Base-by-base conservation (phyloP, 371 early-diverging fungal species). In the Mortierella sp. region DNA sequence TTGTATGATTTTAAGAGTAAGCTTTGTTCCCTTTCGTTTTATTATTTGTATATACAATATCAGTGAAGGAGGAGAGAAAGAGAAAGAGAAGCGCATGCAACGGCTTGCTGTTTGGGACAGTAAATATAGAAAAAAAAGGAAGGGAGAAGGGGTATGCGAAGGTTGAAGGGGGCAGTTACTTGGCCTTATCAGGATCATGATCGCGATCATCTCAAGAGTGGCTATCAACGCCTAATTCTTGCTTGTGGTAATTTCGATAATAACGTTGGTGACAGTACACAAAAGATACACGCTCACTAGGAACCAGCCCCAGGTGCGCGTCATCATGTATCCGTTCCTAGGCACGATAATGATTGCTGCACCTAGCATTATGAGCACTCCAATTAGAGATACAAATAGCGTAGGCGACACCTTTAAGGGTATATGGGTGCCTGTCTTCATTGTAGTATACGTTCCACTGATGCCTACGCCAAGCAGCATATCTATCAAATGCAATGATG, bases 391-490 rank as follows among this genome's bases (percentile, higher is more conserved):
- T 2, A 91, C 88, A n/a, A 91, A 84, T 54, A 93, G 86, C 6
- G 89, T 89, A 14, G 87, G 86, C 6, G 89, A 88, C n/a, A 91
- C 67, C 39, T 86, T 70, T 51, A 93, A 86, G 5, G 85, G 80
- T 68, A 89, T 90, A 5, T 87, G 85, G 3, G 81, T 83, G 6
- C 86, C 84, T 10, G 87, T 85, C 73, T 87, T 86, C 3, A 85
- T 68, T 11, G 90, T 91, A 37, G 89, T 86, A 73, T 88, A 90
- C 0, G 91, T 89, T 8, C 92, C 93, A 37, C 93, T 90, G 62
- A 94, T 87, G 51, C 95, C 95, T 10, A 95, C 86, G 18, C 95
- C 95, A 12, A 95, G 88, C 79, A 95, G 84, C 47, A 95, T 88
- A 71, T 94, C 92, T 92, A 62, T 55, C 30, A 55, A 12, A 11